Conservation (phyloP, 129 eudicot species). For the Chrysanthemum seticuspe region DNA sequence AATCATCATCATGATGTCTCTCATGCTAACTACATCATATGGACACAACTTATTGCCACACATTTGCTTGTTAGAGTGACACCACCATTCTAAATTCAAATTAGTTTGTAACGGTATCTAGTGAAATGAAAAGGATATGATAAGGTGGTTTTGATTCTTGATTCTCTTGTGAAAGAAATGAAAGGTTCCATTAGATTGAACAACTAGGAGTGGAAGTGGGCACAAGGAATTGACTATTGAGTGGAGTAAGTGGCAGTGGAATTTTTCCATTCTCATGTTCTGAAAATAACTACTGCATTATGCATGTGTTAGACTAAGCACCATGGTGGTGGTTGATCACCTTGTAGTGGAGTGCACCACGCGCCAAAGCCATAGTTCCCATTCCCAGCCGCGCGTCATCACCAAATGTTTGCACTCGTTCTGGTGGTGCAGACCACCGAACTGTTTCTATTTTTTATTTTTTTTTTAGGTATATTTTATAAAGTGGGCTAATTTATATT, state of each 20-base stretch:
- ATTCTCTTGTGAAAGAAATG: conserved; percentile 33
- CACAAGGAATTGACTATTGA: conserved; percentile 37
- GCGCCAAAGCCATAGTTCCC: no score
- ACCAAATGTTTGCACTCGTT: no score
- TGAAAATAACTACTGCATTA: background rate
- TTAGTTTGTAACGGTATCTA: background rate
- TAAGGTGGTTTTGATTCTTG: conserved; percentile 33
- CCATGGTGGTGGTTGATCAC: no score
- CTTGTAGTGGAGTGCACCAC: no score
- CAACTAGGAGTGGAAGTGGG: conserved; percentile 34
- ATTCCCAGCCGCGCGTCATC: no score
- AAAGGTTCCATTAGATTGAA: conserved; percentile 34
- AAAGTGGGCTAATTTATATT: no score
- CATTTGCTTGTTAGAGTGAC: conserved; percentile 29
- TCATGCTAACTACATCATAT: conserved; percentile 36
- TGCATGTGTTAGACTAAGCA: background rate
- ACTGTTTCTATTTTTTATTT: no score
- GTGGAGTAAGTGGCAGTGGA: conserved; percentile 31
- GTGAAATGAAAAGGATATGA: conserved; percentile 21
- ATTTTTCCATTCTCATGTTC: conserved; percentile 1
- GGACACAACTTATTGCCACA: conserved; percentile 29
- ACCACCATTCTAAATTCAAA: conserved; percentile 29
- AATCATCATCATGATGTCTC: conserved; percentile 41
- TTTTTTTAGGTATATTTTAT: no score
- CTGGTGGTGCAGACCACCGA: no score